A percentile compares a stretch with the other conserved stretches of the same genome.
These are phyloP conservation scores for Teunomyces atbi DNA, from an alignment of 805 yeast species.

Conservation along the genomic window DNA sequence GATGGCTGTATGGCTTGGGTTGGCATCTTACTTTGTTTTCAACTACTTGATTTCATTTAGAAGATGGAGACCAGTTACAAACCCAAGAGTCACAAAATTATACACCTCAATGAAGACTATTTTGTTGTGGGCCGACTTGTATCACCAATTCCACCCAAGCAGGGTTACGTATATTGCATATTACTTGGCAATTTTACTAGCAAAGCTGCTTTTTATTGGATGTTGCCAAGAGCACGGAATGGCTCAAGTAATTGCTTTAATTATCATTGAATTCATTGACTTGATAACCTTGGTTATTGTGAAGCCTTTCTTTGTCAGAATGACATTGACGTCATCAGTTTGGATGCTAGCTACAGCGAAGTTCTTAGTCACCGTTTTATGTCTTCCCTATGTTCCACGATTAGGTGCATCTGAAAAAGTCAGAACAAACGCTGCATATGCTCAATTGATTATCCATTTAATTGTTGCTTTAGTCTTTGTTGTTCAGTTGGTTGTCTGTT, in stretches of 20 bases:
- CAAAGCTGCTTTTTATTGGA: constrained; percentile 43
- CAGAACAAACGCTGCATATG: constrained; percentile 44
- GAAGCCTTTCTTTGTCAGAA: constrained; percentile 28
- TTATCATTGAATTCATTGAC: constrained; percentile 33
- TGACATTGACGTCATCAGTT: constrained; percentile 28
- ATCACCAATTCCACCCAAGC: constrained; percentile 44
- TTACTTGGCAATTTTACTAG: constrained; percentile 31
- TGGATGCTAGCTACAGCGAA: constrained; percentile 38
- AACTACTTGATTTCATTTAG: constrained; percentile 25
- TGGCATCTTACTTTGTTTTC: constrained; percentile 21
- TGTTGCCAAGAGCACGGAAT: constrained; percentile 42
- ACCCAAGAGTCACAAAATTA: constrained; percentile 26
- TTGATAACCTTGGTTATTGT: constrained; percentile 19
- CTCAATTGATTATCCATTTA: constrained; percentile 41
- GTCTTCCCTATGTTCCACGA: constrained; percentile 41
- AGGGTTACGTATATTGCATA: constrained; percentile 36
- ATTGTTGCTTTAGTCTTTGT: constrained; percentile 29
- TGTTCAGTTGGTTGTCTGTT: constrained; percentile 28
- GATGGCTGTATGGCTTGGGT: constrained; percentile 21
- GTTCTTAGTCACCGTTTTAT: constrained; percentile 38
- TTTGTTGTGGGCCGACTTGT: constrained; percentile 46
- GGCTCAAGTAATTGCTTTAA: constrained; percentile 42
- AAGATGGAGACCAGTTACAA: constrained; percentile 14
- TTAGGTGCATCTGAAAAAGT: constrained; percentile 35
- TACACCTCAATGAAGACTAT: constrained; percentile 49